Evolutionary conservation across 2,329 filamentous ascomycete genomes (phyloP).

Genomic region (Neonectria ditissima): DNA sequence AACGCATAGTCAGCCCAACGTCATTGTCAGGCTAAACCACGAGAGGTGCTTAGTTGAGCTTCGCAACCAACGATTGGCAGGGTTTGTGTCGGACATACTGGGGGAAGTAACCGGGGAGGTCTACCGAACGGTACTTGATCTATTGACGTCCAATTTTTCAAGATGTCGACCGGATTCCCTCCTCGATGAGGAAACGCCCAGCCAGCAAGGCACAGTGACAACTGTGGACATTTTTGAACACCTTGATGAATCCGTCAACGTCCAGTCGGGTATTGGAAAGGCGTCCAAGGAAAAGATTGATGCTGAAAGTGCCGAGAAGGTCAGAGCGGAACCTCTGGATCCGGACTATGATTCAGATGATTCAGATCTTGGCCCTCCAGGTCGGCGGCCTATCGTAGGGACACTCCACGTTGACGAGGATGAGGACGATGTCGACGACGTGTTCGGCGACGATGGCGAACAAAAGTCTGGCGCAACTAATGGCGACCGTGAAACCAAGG

Average conservation of each 20-base stretch:
- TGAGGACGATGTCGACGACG: constrained; percentile 52
- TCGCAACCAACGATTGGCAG: constrained; percentile 80
- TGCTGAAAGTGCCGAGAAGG: constrained; percentile 60
- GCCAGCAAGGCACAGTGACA: constrained; percentile 56
- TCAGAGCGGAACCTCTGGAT: constrained; percentile 54
- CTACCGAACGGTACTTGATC: constrained; percentile 78
- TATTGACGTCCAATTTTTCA: constrained; percentile 75
- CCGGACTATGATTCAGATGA: constrained; percentile 52
- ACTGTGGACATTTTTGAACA: constrained; percentile 68
- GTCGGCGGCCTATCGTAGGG: constrained; percentile 27
- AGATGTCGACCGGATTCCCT: constrained; percentile 72
- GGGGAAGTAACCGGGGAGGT: constrained; percentile 81
- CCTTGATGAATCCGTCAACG: constrained; percentile 64
- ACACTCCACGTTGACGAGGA: constrained; percentile 47
- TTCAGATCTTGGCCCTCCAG: constrained; percentile 47
- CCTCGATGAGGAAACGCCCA: constrained; percentile 48
- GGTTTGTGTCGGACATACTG: constrained; percentile 77
- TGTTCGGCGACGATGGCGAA: constrained; percentile 47
- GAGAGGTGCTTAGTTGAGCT: constrained; percentile 86
- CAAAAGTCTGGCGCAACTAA: constrained; percentile 42
- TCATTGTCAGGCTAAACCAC: constrained; percentile 84
- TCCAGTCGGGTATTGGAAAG: constrained; percentile 69
- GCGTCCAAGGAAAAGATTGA: constrained; percentile 60
- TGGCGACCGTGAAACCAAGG: constrained; percentile 55
- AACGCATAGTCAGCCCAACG: constrained; percentile 66